phyloP scores from a whole-genome alignment of 2,329 filamentous ascomycete genomes.

The Colletotrichum falcatum region DNA sequence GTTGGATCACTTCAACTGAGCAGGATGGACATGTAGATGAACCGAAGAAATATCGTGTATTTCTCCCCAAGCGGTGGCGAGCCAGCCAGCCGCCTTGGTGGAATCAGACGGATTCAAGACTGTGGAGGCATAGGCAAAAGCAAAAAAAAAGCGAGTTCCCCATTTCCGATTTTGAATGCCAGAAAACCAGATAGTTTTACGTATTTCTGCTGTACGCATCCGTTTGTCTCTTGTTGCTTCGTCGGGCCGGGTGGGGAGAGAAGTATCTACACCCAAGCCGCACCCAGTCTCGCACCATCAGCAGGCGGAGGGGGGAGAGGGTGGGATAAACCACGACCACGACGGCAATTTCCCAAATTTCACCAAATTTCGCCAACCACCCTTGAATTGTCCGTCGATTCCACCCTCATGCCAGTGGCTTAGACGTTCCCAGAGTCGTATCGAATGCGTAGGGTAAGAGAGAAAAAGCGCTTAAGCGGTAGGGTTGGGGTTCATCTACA shows the following conservation, averaged over 20 bases:
- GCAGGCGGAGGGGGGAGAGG: slow-evolving; percentile 14
- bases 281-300: slow-evolving; percentile 16
- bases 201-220: slow-evolving; percentile 39
- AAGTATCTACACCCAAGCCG: slow-evolving; percentile 3
- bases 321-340: slow-evolving; percentile 12
- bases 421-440: slow-evolving; percentile 43
- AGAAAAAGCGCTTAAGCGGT: slow-evolving; percentile 49
- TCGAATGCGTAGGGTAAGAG: slow-evolving; percentile 39
- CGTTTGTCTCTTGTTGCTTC: slow-evolving; percentile 35
- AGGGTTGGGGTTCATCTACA: slow-evolving; percentile 58
- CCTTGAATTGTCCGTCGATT: slow-evolving; percentile 40
- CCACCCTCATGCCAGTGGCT: slow-evolving; percentile 40
- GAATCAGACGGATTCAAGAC: slow-evolving; percentile 6
- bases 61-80: slow-evolving; percentile 13
- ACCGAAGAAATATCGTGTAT: slow-evolving; percentile 22
- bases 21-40: not conserved
- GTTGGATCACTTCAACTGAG: not conserved
- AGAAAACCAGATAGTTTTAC: slow-evolving; percentile 37
- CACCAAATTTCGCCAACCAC: slow-evolving; percentile 38
- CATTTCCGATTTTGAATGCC: slow-evolving; percentile 39
- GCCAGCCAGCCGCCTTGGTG: too few relatives aligned
- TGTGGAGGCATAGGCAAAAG: slow-evolving; percentile 19
- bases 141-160: slow-evolving; percentile 26
- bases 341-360: slow-evolving; percentile 36
- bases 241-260: slow-evolving; percentile 11